Evolutionary conservation across 495 filamentous ascomycete species (phyloP).

Genomic region (Ramalina intermedia): DNA sequence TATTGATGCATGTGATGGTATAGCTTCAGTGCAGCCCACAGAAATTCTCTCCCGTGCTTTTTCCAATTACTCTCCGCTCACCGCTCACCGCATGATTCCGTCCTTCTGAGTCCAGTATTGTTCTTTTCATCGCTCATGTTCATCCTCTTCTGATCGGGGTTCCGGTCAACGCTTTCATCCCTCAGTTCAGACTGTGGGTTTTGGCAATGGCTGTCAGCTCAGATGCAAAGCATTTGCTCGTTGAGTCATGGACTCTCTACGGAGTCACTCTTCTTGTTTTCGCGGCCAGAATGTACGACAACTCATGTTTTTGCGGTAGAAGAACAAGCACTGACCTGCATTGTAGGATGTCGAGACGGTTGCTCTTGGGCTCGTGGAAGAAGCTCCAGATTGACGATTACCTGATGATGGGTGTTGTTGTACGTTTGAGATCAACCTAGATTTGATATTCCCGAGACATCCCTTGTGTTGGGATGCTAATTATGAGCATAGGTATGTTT

Average conservation of each 20-base stretch:
- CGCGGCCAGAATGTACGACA: slow-evolving; percentile 9
- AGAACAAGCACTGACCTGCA: background rate
- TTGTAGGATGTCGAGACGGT: slow-evolving; percentile 17
- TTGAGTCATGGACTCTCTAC: slow-evolving; percentile 16
- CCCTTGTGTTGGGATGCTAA: background rate
- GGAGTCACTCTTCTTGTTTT: slow-evolving; percentile 1
- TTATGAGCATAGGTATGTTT: slow-evolving; percentile 24
- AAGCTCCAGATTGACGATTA: slow-evolving; percentile 40
- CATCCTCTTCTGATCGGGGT: background rate
- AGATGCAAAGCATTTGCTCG: slow-evolving; percentile 4
- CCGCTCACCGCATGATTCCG: too few relatives aligned
- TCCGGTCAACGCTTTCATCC: background rate
- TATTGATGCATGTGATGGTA: too few relatives aligned
- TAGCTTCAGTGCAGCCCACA: too few relatives aligned
- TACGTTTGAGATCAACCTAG: slow-evolving; percentile 12
- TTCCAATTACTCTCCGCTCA: too few relatives aligned
- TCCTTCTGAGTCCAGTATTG: too few relatives aligned
- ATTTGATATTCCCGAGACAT: background rate
- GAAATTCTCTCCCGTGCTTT: too few relatives aligned
- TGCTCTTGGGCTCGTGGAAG: slow-evolving; percentile 30
- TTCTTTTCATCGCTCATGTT: background rate
- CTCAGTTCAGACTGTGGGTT: background rate
- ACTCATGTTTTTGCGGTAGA: too few relatives aligned
- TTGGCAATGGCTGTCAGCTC: background rate
- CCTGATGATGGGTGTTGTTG: slow-evolving; percentile 34